These are phyloP conservation scores for Sonneratia caseolaris DNA, from an alignment of 345 rosid genomes.

Conservation along the genomic window DNA sequence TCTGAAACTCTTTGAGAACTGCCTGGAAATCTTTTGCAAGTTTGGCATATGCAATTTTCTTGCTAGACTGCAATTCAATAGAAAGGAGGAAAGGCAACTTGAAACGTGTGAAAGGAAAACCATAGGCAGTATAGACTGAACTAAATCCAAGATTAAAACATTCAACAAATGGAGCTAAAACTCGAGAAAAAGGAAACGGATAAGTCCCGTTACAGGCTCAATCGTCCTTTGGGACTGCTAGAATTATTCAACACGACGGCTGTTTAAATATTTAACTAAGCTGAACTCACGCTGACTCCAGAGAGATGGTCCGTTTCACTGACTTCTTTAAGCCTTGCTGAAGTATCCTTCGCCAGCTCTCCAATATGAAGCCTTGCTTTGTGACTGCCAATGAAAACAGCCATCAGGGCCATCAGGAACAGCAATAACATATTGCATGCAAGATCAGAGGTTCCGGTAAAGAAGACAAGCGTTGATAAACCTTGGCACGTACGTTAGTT, in stretches of 20 bases:
- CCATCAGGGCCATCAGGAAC: not conserved
- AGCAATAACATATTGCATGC: not conserved
- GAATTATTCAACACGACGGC: not conserved
- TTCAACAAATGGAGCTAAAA: not conserved
- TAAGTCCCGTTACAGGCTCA: not conserved
- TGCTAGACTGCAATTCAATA: constrained; percentile 7
- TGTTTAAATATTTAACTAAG: not conserved
- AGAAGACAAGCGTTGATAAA: not conserved
- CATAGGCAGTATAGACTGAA: not conserved
- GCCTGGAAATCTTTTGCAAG: constrained; percentile 20
- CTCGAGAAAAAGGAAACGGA: not conserved
- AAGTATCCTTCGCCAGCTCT: constrained; percentile 83
- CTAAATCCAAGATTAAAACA: not conserved
- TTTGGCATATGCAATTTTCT: constrained; percentile 20
- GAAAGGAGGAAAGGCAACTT: not conserved
- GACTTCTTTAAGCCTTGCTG: constrained; percentile 81
- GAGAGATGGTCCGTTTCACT: constrained; percentile 75
- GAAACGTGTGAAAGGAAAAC: not conserved
- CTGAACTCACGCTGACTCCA: constrained; percentile 42
- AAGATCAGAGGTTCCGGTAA: not conserved
- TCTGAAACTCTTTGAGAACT: constrained; percentile 17
- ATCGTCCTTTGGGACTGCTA: not conserved
- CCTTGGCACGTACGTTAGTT: not conserved
- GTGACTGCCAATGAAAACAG: constrained; percentile 40
- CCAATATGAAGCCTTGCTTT: constrained; percentile 78